A percentile compares a stretch with the other conserved stretches of the same genome.
Evolutionary conservation across 1,284 basidiomycete species (phyloP).

Genomic region (Calocybe gambosa): DNA sequence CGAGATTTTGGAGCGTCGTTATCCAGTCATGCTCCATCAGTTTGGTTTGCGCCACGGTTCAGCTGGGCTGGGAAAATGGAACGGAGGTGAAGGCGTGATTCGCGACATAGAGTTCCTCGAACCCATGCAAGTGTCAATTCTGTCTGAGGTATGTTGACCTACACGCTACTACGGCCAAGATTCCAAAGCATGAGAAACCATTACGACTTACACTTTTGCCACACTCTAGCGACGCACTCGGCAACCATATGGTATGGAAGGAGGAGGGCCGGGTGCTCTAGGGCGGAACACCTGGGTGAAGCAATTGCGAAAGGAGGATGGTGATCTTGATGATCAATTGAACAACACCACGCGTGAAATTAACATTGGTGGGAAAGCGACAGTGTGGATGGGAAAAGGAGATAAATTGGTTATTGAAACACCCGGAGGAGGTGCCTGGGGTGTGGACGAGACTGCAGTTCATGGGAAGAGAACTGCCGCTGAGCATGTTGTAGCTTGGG

Average conservation of each 20-base stretch:
- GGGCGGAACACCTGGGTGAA: conserved; percentile 93
- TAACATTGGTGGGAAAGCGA: conserved; percentile 91
- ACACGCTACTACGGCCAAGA: conserved; percentile 3
- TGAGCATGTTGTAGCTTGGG: conserved; percentile 50
- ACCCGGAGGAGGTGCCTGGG: conserved; percentile 93
- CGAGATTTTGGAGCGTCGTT: conserved; percentile 88
- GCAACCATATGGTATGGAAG: conserved; percentile 87
- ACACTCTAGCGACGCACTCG: conserved; percentile 68
- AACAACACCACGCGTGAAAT: conserved; percentile 50
- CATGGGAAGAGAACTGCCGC: conserved; percentile 22
- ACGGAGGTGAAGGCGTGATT: conserved; percentile 84
- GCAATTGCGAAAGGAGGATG: conserved; percentile 62
- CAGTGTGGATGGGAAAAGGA: conserved; percentile 80
- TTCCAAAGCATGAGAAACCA: neutral
- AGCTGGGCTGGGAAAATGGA: conserved; percentile 73
- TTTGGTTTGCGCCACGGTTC: conserved; percentile 78
- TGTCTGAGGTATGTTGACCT: conserved; percentile 60
- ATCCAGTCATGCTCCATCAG: conserved; percentile 80
- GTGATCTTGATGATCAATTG: conserved; percentile 45
- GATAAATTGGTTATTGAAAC: conserved; percentile 83
- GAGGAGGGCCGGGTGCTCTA: conserved; percentile 70
- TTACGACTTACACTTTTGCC: neutral
- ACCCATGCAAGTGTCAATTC: conserved; percentile 80
- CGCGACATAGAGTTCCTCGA: conserved; percentile 88
- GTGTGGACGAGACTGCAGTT: conserved; percentile 36